Conservation (phyloP, 1,284 basidiomycete species). For the Pseudozyma flocculosa region DNA sequence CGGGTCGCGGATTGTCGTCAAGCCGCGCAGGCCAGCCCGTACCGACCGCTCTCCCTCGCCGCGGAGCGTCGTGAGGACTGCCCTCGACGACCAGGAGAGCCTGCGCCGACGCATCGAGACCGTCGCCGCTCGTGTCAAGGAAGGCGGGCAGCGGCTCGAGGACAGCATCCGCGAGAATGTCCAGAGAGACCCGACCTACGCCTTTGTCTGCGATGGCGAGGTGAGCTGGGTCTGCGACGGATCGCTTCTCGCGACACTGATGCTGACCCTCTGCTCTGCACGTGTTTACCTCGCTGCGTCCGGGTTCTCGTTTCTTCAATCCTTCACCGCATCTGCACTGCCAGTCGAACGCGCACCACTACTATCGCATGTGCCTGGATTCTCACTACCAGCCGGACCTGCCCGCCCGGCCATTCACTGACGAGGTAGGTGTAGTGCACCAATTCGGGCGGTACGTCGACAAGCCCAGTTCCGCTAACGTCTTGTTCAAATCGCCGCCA, state of each 20-base stretch:
- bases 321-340: too few species aligned
- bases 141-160: constrained; percentile 77
- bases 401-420: constrained; percentile 67
- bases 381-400: constrained; percentile 63
- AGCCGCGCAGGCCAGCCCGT: not conserved
- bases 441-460: not conserved
- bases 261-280: too few species aligned
- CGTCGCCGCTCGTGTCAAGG: constrained; percentile 78
- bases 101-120: constrained; percentile 66
- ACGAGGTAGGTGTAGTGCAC: not conserved
- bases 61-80: not conserved
- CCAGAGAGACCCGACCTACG: constrained; percentile 75
- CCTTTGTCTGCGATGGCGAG: constrained; percentile 66
- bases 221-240: too few species aligned
- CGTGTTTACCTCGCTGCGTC: too few species aligned
- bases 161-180: constrained; percentile 74
- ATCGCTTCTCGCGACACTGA: too few species aligned
- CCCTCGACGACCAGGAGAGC: constrained; percentile 2
- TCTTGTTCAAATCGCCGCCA: not conserved
- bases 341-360: constrained; percentile 63
- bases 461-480: not conserved
- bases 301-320: too few species aligned
- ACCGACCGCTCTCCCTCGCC: not conserved
- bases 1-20: not conserved
- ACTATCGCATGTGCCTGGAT: constrained; percentile 75